Percentiles rank a stretch among this genome's conserved stretches.
Conservation (phyloP, 202 grass and related monocot species). For the Hordeum pubiflorum region DNA sequence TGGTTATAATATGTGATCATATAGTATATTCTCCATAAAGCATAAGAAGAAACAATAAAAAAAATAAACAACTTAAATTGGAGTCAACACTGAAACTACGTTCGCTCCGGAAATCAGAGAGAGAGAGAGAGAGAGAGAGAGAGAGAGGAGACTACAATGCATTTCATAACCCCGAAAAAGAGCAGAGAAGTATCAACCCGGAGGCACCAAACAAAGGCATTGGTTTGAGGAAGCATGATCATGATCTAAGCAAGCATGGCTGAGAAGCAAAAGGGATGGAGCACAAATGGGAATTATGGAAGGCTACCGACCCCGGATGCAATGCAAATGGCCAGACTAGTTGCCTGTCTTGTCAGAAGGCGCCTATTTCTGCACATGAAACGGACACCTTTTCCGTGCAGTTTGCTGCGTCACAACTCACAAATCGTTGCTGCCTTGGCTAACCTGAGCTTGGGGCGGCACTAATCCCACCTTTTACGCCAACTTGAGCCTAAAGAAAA, state of each 20-base stretch:
- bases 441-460: conserved; percentile 5
- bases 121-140: neutral
- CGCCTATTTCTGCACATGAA: conserved; percentile 21
- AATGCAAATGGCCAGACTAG: neutral
- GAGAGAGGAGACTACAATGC: neutral
- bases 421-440: neutral
- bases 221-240: conserved; percentile 5
- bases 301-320: neutral
- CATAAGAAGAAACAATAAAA: neutral
- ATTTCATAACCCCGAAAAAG: conserved; percentile 15
- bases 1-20: neutral
- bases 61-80: neutral
- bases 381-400: conserved; percentile 23
- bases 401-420: neutral
- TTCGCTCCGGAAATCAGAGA: neutral
- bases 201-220: neutral
- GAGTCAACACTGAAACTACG: neutral
- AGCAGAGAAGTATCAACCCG: neutral
- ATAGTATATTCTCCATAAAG: neutral
- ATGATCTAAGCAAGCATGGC: neutral
- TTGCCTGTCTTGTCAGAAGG: neutral
- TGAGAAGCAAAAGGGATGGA: neutral
- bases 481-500: neutral
- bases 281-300: neutral
- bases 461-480: neutral